These are phyloP conservation scores for Neurospora cerealis DNA, from an alignment of 495 filamentous ascomycete genomes.

Conservation along the genomic window DNA sequence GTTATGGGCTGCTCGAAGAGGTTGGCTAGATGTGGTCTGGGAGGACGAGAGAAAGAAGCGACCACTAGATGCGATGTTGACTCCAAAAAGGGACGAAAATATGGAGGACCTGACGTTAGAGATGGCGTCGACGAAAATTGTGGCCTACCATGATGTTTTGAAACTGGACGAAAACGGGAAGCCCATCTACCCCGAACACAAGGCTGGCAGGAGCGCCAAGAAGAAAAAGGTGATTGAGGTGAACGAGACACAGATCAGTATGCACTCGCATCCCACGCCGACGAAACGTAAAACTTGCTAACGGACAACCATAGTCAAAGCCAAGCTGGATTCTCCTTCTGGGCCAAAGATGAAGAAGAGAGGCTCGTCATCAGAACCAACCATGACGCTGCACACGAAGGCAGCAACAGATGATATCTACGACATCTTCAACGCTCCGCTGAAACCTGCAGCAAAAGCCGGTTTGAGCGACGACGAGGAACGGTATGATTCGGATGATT, in stretches of 20 bases:
- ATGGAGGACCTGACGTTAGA: slow-evolving; percentile 14
- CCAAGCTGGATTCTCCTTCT: slow-evolving; percentile 80
- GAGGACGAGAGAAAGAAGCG: slow-evolving; percentile 30
- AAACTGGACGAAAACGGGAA: slow-evolving; percentile 44
- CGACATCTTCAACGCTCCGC: slow-evolving; percentile 87
- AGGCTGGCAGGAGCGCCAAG: slow-evolving; percentile 16
- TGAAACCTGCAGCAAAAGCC: slow-evolving; percentile 40
- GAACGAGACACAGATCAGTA: slow-evolving; percentile 79
- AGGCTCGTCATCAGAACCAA: slow-evolving; percentile 55
- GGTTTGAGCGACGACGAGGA: slow-evolving; percentile 53
- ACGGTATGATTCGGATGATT: slow-evolving; percentile 63
- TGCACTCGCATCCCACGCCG: slow-evolving; percentile 16
- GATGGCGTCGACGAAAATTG: slow-evolving; percentile 29
- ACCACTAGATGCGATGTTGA: not conserved
- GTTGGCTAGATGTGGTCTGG: slow-evolving; percentile 71
- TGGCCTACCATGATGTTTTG: slow-evolving; percentile 34
- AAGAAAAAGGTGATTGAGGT: slow-evolving; percentile 71
- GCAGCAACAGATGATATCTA: slow-evolving; percentile 97
- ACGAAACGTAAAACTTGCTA: not conserved
- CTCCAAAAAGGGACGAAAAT: slow-evolving; percentile 2
- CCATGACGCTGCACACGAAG: slow-evolving; percentile 93
- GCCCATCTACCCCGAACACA: slow-evolving; percentile 20
- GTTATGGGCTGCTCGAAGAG: slow-evolving; percentile 65
- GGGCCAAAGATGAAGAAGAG: slow-evolving; percentile 66
- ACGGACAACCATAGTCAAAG: slow-evolving; percentile 55